phyloP scores from a whole-genome alignment of 225 moss, liverwort and hornwort species.

The Polytrichum formosum region DNA sequence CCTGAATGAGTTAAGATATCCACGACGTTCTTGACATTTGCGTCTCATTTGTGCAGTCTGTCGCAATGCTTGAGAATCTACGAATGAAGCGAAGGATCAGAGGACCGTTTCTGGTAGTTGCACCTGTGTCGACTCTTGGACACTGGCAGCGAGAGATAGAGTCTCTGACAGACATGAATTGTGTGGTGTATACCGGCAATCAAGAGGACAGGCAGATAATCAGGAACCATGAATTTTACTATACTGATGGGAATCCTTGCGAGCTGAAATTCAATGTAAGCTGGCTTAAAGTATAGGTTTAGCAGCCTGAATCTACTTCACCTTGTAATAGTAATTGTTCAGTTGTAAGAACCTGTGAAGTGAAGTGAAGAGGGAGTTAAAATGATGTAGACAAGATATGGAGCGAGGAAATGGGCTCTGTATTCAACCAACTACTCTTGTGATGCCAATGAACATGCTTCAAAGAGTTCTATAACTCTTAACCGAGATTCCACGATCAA shows the following conservation, averaged over 20 bases:
- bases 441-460: too few species aligned
- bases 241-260: constrained; percentile 40
- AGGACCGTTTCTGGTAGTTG: constrained; percentile 72
- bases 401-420: too few species aligned
- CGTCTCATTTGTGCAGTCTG: constrained; percentile 45
- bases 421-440: too few species aligned
- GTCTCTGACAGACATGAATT: constrained; percentile 72
- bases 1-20: too few species aligned
- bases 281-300: too few species aligned
- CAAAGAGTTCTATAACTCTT: too few species aligned
- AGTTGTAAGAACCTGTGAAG: too few species aligned
- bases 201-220: constrained; percentile 70
- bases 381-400: too few species aligned
- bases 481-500: too few species aligned
- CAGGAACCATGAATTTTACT: constrained; percentile 60
- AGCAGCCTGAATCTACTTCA: too few species aligned
- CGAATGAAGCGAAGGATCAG: constrained; percentile 47
- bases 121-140: constrained; percentile 73
- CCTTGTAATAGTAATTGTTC: too few species aligned
- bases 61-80: constrained; percentile 79
- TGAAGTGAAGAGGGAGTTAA: too few species aligned
- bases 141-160: constrained; percentile 83
- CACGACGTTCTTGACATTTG: background rate
- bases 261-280: constrained; percentile 72
- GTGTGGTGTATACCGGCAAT: constrained; percentile 67